Conservation (phyloP, 495 filamentous ascomycete species). For the Neurospora sp. region DNA sequence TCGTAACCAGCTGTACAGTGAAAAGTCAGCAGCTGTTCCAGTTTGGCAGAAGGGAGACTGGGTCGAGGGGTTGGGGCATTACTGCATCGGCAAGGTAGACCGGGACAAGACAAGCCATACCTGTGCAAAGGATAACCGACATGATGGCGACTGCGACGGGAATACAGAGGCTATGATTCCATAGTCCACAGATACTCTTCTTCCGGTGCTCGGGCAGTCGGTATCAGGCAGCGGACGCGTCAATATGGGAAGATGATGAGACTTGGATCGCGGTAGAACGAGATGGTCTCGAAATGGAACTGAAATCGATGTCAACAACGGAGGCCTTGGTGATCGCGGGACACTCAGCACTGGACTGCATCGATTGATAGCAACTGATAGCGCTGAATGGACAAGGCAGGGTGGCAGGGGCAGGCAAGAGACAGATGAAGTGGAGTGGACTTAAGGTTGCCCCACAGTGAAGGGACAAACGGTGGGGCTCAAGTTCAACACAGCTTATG, state of each 20-base stretch:
- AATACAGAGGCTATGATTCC: constrained; percentile 8
- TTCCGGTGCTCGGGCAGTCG: background rate
- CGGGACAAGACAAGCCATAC: constrained; percentile 34
- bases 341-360: background rate
- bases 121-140: constrained; percentile 84
- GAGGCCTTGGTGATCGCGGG: background rate
- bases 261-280: background rate
- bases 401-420: background rate
- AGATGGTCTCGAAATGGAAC: background rate
- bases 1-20: constrained; percentile 75
- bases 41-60: background rate
- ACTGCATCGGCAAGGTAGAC: background rate
- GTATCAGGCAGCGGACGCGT: background rate
- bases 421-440: background rate
- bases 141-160: constrained; percentile 32
- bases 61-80: background rate
- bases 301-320: background rate
- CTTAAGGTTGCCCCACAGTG: background rate
- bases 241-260: background rate
- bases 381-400: background rate
- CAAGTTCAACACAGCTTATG: background rate
- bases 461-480: background rate
- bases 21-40: background rate
- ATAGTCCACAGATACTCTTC: constrained; percentile 2
- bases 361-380: background rate